These are phyloP conservation scores for Phytophthora sp. DNA, from an alignment of 352 stramenopile species.

Conservation along the genomic window DNA sequence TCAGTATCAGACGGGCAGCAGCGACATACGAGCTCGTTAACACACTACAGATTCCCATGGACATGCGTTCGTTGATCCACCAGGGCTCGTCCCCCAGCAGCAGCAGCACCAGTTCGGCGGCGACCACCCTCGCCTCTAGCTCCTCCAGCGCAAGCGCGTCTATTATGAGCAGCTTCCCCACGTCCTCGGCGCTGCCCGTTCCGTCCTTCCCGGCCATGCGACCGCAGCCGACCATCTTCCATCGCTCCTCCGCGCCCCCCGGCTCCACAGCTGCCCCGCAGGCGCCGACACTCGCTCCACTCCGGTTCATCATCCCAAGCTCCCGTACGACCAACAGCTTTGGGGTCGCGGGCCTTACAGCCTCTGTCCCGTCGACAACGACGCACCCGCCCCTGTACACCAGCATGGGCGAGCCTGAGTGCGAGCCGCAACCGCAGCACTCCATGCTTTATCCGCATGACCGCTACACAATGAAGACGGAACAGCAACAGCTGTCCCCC, in stretches of 20 bases:
- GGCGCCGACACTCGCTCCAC: slow-evolving; percentile 66
- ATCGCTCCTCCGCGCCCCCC: slow-evolving; percentile 20
- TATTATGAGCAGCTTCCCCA: slow-evolving; percentile 16
- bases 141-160: slow-evolving; percentile 2
- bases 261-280: slow-evolving; percentile 14
- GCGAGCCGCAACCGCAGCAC: slow-evolving; percentile 34
- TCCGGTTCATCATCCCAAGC: slow-evolving; percentile 82
- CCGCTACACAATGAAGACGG: slow-evolving; percentile 30
- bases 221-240: slow-evolving; percentile 42
- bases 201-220: slow-evolving; percentile 59
- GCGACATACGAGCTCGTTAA: background rate
- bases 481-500: slow-evolving; percentile 26
- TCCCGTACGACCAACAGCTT: slow-evolving; percentile 43
- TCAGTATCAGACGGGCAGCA: slow-evolving; percentile 13
- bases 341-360: background rate
- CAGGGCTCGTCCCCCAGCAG: slow-evolving; percentile 34
- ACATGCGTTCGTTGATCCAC: slow-evolving; percentile 82
- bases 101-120: background rate
- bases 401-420: slow-evolving; percentile 30
- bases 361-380: slow-evolving; percentile 12
- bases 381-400: slow-evolving; percentile 19
- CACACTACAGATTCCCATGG: slow-evolving; percentile 42
- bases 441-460: slow-evolving; percentile 35
- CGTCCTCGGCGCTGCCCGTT: slow-evolving; percentile 45
- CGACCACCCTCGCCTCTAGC: background rate